Conservation (phyloP, 1,284 basidiomycete genomes). For the Sanghuangporus baumii region DNA sequence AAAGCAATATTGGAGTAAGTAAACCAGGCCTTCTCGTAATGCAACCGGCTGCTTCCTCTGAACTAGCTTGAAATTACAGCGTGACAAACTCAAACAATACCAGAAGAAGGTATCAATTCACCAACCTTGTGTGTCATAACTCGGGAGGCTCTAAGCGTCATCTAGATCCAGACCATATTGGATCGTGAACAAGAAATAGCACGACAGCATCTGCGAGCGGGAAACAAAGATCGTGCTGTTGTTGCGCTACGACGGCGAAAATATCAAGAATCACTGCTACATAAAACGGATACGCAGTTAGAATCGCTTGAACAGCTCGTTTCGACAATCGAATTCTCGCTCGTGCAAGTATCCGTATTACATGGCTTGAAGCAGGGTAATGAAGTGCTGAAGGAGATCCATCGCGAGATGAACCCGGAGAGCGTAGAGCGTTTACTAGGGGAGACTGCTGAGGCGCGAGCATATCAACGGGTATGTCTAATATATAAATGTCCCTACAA, state of each 20-base stretch:
- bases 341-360: slow-evolving; percentile 89
- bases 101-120: slow-evolving; percentile 73
- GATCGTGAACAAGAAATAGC: slow-evolving; percentile 90
- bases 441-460: slow-evolving; percentile 87
- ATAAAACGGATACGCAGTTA: slow-evolving; percentile 87
- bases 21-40: not conserved
- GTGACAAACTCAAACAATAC: slow-evolving; percentile 94
- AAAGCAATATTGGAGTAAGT: slow-evolving; percentile 89
- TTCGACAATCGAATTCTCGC: slow-evolving; percentile 92
- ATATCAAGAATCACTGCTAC: slow-evolving; percentile 86
- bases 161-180: slow-evolving; percentile 81
- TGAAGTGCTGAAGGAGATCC: slow-evolving; percentile 88
- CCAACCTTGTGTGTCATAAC: not conserved
- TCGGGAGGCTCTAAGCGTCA: not conserved
- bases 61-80: slow-evolving; percentile 83
- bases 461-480: slow-evolving; percentile 76
- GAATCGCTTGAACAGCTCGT: slow-evolving; percentile 89
- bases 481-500: not conserved
- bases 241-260: slow-evolving; percentile 85
- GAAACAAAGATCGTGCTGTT: slow-evolving; percentile 83
- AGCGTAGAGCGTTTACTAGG: slow-evolving; percentile 91
- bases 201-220: slow-evolving; percentile 71
- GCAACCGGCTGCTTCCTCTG: slow-evolving; percentile 3
- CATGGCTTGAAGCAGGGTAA: slow-evolving; percentile 93
- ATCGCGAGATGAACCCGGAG: slow-evolving; percentile 89